Evolutionary conservation across 2,329 filamentous ascomycete species (phyloP), one percentile per base, ranked within the genome.

Genomic region (Nigrospora sphaerica): DNA sequence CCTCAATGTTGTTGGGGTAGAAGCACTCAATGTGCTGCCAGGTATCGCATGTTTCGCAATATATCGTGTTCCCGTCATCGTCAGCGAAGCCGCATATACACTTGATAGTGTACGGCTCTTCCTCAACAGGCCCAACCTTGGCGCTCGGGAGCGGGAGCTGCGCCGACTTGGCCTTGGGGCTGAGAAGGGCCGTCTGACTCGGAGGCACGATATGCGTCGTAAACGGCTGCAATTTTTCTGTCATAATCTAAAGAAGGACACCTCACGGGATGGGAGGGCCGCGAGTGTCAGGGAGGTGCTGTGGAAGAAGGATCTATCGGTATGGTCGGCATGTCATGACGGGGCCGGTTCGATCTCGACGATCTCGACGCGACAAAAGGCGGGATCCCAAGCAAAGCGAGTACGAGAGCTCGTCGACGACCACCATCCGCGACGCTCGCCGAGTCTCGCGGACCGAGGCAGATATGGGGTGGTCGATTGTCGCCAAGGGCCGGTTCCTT

Each of bases 1-100:
- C 75, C 65, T 83, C 78, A 62, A 81, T 78, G 57, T 88, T 87
- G 53, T 80, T 66, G 18, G 80, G 80, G 64, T 97, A 97, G 70
- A 95, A 97, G 70, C 93, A 98, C 63, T 90, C 85, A 59, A 95
- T 95, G 68, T 98, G 93, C 69, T 98, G 93, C 93, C 93, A 98
- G 42, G 90, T 93, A 64, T 95, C 88, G 75, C 93, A 98, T 49
- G 77, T 81, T 64, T 97, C 93, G 75, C 93, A 98, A 68, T 91
- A 89, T 52, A 98, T 95, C 49, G 93, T 98, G 68, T 88, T 92
- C 68, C 93, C 93, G 74, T 98, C 93, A 75, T 98, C 93, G 72
- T 95, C 90, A 65, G 82, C 74, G 68, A 86, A 96, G 65, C 83
- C 83, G 71, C 93, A 98, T 58, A 97, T 95, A 78, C 93, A 98